phyloP scores from a whole-genome alignment of 2,329 filamentous ascomycete species.

The Paecilomyces variotii region DNA sequence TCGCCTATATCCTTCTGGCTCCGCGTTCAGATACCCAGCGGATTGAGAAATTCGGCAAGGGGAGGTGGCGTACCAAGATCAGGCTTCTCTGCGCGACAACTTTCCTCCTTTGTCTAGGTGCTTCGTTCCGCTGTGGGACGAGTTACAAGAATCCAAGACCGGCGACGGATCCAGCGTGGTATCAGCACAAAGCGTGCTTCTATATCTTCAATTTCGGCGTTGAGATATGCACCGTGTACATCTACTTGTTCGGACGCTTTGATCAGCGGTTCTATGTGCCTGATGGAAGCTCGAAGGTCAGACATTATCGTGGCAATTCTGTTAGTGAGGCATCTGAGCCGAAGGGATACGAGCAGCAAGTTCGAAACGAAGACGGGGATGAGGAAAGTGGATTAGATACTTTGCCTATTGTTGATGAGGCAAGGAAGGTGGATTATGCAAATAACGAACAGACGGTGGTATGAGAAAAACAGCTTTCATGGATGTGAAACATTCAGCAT shows the following conservation, averaged over 20 bases:
- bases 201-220: slow-evolving; percentile 72
- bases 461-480: not conserved
- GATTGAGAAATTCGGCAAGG: slow-evolving; percentile 58
- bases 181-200: slow-evolving; percentile 62
- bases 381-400: not conserved
- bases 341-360: not conserved
- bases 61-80: slow-evolving; percentile 60
- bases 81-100: slow-evolving; percentile 53
- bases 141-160: slow-evolving; percentile 46
- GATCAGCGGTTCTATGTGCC: slow-evolving; percentile 71
- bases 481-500: not conserved
- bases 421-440: not conserved
- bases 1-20: slow-evolving; percentile 41
- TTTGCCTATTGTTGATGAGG: not conserved
- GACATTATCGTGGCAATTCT: not conserved
- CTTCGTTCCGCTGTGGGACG: slow-evolving; percentile 58
- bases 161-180: slow-evolving; percentile 54
- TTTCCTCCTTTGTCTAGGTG: slow-evolving; percentile 57
- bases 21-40: slow-evolving; percentile 32
- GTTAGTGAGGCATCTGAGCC: not conserved
- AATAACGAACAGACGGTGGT: not conserved
- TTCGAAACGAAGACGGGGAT: not conserved
- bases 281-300: slow-evolving; percentile 46
- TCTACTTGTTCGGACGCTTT: slow-evolving; percentile 60
- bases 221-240: slow-evolving; percentile 61